Evolutionary conservation across 176 grass and related monocot species (phyloP), one percentile per base, ranked within the genome.

Genomic region (Musa troglodytarum): DNA sequence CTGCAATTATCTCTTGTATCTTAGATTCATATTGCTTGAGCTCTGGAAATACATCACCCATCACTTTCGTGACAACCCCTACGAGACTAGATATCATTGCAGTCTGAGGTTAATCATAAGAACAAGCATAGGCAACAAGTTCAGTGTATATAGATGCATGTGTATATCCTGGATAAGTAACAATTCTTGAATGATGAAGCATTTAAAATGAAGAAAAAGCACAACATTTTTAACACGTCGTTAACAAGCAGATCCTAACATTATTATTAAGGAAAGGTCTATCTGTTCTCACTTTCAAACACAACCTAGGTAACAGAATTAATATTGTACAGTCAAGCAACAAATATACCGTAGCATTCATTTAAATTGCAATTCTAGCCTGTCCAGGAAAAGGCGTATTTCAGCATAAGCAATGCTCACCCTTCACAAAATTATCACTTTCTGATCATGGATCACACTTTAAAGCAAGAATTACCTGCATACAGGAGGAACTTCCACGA

Each of bases 41-140:
- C 86, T 97, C 94, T 63, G 88, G 90, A 77, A 97, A 98, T 54
- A 89, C 86, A 85, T 93, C 88, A 72, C 88, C 82, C 90, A 94
- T 91, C 76, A 93, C 9, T 87, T 79, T 78, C n/a, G 91, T 86
- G 78, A 98, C 87, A 80, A 86, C 79, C 80, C 83, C 81, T 67
- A 94, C 90, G 82, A 98, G 95, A 29, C 95, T 98, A 86, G 63
- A 77, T 58, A 86, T 58, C 25, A 58, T 73, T 63, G 65, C 50
- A 68, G 11, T 23, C 8, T 54, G 49, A 65, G 82, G 51, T 56
- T 25, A 43, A 25, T 74, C 52, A 74, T 9, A 55, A 53, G 11
- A 56, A 16, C 23, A 26, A 56, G 3, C 2, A 56, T 57, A 25
- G n/a, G 21, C 49, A 54, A 25, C 19, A 1, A 10, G 1, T n/a